These are phyloP conservation scores for Chytridium lagenaria DNA, from an alignment of 371 early-diverging fungal species.

Conservation along the genomic window DNA sequence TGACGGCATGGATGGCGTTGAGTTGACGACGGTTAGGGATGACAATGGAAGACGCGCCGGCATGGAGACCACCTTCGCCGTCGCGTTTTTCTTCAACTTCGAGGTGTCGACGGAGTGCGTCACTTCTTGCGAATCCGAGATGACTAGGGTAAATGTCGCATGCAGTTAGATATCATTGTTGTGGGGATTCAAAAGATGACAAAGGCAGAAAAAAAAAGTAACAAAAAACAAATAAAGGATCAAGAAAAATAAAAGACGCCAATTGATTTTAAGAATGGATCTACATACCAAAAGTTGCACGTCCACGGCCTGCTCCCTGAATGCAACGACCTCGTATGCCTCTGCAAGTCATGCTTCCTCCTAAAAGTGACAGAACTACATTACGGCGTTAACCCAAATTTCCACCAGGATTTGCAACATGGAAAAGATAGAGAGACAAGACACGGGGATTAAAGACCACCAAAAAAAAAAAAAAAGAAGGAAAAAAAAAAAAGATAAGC, in stretches of 20 bases:
- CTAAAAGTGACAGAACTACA: background rate
- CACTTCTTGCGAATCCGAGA: background rate
- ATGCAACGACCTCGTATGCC: background rate
- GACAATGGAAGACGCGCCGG: background rate
- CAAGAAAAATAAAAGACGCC: background rate
- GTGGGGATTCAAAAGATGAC: too few relatives aligned
- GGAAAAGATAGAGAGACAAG: too few relatives aligned
- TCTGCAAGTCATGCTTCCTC: conserved; percentile 2
- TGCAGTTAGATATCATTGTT: too few relatives aligned
- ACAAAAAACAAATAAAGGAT: background rate
- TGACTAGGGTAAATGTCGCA: background rate
- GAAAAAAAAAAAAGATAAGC: too few relatives aligned
- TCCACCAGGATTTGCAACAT: too few relatives aligned
- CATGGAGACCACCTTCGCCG: background rate
- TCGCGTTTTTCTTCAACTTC: conserved; percentile 9
- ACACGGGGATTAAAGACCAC: too few relatives aligned
- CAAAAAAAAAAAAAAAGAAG: too few relatives aligned
- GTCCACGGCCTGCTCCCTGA: background rate
- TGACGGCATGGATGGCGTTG: background rate
- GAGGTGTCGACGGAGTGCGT: background rate
- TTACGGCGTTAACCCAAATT: too few relatives aligned
- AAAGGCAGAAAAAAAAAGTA: background rate
- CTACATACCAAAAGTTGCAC: background rate
- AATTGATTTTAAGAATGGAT: too few relatives aligned
- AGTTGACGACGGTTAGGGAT: background rate